These are phyloP conservation scores for Sphaerosporella brunnea DNA, from an alignment of 495 filamentous ascomycete genomes.

Conservation along the genomic window DNA sequence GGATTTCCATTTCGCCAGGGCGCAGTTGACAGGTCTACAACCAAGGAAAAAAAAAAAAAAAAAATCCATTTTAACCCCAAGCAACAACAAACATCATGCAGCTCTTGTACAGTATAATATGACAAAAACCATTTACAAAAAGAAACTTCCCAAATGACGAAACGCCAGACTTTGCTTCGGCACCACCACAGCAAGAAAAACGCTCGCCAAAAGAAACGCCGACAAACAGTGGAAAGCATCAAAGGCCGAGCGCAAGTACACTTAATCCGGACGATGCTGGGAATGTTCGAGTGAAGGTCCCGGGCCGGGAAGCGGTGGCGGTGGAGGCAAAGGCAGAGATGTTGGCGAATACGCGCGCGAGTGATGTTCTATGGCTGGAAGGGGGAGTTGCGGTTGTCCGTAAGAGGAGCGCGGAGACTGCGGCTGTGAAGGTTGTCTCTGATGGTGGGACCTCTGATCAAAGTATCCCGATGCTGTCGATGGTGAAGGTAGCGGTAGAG, in stretches of 20 bases:
- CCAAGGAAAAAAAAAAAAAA: neutral
- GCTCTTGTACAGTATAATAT: too few relatives aligned
- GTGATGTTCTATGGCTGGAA: neutral
- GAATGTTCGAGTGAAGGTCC: neutral
- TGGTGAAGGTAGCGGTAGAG: constrained; percentile 16
- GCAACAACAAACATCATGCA: constrained; percentile 11
- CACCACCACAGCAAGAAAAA: too few relatives aligned
- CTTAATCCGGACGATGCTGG: neutral
- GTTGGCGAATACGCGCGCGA: neutral
- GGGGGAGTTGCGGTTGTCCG: constrained; percentile 3
- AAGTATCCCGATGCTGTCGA: constrained; percentile 19
- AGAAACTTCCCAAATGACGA: too few relatives aligned
- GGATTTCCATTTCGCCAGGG: too few relatives aligned
- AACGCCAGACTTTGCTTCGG: too few relatives aligned
- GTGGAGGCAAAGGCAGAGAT: neutral
- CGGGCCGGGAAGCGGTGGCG: neutral
- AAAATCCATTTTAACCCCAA: constrained; percentile 6
- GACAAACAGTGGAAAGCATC: neutral
- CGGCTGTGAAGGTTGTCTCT: constrained; percentile 12
- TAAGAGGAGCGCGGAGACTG: constrained; percentile 7
- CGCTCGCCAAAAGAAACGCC: neutral
- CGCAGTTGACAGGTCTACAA: neutral
- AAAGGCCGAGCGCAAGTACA: neutral
- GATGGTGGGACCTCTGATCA: constrained; percentile 22
- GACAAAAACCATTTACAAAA: too few relatives aligned